Evolutionary conservation across 106 monocot genomes (phyloP).

Genomic region (Gastrodia elata): DNA sequence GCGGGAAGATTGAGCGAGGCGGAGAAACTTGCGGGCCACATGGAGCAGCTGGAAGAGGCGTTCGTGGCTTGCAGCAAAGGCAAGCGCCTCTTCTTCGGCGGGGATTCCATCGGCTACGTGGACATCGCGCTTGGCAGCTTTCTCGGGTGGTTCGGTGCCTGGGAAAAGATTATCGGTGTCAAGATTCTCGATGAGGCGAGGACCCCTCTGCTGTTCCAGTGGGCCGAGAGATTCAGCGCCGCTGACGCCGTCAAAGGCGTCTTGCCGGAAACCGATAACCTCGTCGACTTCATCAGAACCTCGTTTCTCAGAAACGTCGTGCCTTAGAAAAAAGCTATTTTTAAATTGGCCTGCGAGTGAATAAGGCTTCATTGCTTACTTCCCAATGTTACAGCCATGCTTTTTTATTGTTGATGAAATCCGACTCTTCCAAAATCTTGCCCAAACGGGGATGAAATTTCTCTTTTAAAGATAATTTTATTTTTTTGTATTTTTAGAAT

Average conservation of each 20-base stretch:
- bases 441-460: no score
- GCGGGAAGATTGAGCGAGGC: conserved; percentile 15
- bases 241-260: conserved; percentile 17
- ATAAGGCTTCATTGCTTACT: no score
- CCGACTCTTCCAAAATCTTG: no score
- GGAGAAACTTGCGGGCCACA: background rate
- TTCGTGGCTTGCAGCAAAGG: conserved; percentile 31
- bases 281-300: conserved; percentile 21
- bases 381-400: no score
- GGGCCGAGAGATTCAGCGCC: conserved; percentile 33
- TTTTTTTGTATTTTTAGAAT: no score
- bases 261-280: conserved; percentile 26
- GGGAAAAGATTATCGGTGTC: conserved; percentile 10
- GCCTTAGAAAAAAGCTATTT: no score
- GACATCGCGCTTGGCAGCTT: conserved; percentile 33
- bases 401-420: no score
- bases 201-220: conserved; percentile 18
- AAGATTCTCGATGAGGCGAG: conserved; percentile 17
- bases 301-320: no score
- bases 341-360: no score
- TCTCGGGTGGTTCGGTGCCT: conserved; percentile 22
- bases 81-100: conserved; percentile 37
- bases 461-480: no score
- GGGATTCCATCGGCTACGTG: conserved; percentile 29
- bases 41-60: conserved; percentile 28